Evolutionary conservation across 345 rosid genomes (phyloP).

Genomic region (Salix purpurea): DNA sequence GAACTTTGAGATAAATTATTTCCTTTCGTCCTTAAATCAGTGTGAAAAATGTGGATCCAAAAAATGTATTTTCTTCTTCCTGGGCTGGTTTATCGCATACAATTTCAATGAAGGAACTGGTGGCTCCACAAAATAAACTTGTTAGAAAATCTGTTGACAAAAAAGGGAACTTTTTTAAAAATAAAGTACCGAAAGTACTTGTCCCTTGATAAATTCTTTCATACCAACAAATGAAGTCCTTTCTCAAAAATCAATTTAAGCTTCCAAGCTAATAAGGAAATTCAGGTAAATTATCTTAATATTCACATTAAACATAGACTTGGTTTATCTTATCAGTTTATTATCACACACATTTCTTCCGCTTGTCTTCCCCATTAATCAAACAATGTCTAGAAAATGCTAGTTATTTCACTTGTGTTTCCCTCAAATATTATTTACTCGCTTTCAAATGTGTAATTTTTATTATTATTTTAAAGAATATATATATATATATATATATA

Average conservation of each 20-base stretch:
- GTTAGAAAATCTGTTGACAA: not conserved
- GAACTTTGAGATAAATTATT: not conserved
- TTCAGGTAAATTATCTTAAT: not conserved
- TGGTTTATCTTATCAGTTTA: not conserved
- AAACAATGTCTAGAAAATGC: slow-evolving; percentile 1
- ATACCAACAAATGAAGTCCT: not conserved
- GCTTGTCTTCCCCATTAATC: not conserved
- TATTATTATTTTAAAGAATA: no score
- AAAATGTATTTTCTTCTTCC: not conserved
- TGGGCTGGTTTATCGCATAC: not conserved
- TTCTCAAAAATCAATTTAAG: not conserved
- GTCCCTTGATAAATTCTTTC: not conserved
- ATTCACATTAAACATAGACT: not conserved
- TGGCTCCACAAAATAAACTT: not conserved
- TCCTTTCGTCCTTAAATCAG: not conserved
- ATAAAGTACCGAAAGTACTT: not conserved
- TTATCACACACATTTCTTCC: not conserved
- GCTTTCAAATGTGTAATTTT: no score
- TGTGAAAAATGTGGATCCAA: not conserved
- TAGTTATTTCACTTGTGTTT: no score
- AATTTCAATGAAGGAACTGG: not conserved
- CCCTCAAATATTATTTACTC: no score
- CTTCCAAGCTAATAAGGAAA: not conserved
- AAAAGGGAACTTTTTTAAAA: not conserved
- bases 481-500: no score